These are phyloP conservation scores for Aethionema arabicum DNA, from an alignment of 345 rosid species.

Conservation along the genomic window DNA sequence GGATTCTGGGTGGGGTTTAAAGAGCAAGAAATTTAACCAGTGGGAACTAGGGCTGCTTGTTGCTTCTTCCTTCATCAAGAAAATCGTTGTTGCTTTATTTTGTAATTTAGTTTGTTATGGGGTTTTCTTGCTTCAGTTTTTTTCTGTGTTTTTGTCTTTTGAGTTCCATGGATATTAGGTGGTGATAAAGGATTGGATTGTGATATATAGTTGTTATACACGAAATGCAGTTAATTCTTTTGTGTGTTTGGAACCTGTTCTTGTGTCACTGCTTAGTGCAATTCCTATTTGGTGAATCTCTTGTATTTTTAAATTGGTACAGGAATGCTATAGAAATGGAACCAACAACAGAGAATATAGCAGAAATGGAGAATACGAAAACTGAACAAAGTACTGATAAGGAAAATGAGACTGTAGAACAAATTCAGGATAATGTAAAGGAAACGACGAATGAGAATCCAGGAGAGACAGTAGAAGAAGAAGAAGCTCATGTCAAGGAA, in stretches of 20 bases:
- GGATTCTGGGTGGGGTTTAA: not conserved
- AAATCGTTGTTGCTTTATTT: not conserved
- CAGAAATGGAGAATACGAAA: slow-evolving; percentile 22
- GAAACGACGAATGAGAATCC: slow-evolving; percentile 21
- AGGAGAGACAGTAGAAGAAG: slow-evolving; percentile 21
- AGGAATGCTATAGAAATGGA: slow-evolving; percentile 36
- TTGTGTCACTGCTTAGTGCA: slow-evolving; percentile 7
- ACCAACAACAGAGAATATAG: slow-evolving; percentile 23
- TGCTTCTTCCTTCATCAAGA: not conserved
- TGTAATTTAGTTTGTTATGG: not conserved
- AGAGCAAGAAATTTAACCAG: not conserved
- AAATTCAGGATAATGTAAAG: slow-evolving; percentile 21
- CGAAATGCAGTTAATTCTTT: not conserved
- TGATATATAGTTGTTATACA: not conserved
- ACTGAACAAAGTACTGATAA: slow-evolving; percentile 3
- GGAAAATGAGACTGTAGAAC: slow-evolving; percentile 14
- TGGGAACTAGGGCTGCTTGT: not conserved
- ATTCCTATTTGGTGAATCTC: slow-evolving; percentile 6
- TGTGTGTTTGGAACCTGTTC: slow-evolving; percentile 4
- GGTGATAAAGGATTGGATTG: not conserved
- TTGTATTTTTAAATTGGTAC: slow-evolving; percentile 9
- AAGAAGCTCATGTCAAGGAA: slow-evolving; percentile 20
- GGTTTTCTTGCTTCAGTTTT: not conserved
- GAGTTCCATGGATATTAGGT: slow-evolving; percentile 8
- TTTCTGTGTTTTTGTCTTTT: not conserved